These are phyloP conservation scores for Boechera divaricarpa DNA, from an alignment of 345 rosid genomes.

Conservation along the genomic window DNA sequence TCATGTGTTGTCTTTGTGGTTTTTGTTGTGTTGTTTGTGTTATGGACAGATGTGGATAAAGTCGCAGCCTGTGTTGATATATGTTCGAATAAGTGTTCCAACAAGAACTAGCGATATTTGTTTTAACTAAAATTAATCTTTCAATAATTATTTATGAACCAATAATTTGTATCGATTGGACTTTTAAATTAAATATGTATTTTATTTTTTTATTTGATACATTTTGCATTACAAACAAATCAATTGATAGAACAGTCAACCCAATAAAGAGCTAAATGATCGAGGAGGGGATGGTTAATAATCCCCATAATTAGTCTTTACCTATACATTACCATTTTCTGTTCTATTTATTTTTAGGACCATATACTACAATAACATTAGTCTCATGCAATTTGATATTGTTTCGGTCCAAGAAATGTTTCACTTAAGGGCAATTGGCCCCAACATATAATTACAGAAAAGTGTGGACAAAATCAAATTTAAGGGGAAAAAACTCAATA, in stretches of 20 bases:
- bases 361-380: too few species aligned
- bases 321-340: too few species aligned
- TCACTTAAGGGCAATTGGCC: too few species aligned
- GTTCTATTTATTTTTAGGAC: too few species aligned
- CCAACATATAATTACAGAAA: background rate
- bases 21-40: constrained; percentile 7
- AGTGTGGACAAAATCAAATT: background rate
- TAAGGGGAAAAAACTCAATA: background rate
- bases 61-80: constrained; percentile 28
- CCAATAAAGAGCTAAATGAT: background rate
- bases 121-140: background rate
- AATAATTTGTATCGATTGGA: background rate
- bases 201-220: background rate
- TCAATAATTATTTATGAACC: background rate
- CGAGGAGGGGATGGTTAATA: too few species aligned
- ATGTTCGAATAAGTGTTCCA: constrained; percentile 9
- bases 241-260: background rate
- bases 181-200: background rate
- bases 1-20: background rate
- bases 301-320: background rate
- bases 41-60: constrained; percentile 24
- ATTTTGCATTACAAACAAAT: background rate
- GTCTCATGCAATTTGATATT: too few species aligned
- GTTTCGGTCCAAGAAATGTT: too few species aligned
- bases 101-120: background rate